Conservation (phyloP, 2,329 filamentous ascomycete species). For the Microsporum ferrugineum region DNA sequence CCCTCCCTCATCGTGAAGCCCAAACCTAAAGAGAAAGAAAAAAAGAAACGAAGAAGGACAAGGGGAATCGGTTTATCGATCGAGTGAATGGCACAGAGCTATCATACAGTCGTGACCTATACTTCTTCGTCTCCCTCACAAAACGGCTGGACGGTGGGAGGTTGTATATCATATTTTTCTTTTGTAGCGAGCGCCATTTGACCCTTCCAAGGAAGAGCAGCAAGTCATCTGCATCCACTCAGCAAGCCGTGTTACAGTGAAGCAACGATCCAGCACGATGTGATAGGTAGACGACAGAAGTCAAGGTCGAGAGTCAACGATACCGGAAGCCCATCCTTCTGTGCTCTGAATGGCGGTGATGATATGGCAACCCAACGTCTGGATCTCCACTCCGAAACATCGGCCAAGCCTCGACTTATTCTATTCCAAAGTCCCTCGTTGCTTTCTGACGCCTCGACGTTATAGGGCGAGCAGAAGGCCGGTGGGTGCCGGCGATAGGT, state of each 20-base stretch:
- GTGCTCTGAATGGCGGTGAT: background rate
- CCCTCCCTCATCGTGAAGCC: background rate
- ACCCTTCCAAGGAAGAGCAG: background rate
- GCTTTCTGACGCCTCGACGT: background rate
- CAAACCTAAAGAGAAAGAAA: background rate
- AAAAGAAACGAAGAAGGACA: background rate
- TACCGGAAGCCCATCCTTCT: background rate
- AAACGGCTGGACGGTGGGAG: background rate
- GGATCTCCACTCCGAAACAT: background rate
- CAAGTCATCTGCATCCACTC: slow-evolving; percentile 1
- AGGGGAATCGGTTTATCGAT: background rate
- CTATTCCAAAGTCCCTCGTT: background rate
- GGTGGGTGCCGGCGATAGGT: background rate
- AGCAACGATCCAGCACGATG: background rate
- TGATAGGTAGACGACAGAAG: background rate
- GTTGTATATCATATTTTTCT: background rate
- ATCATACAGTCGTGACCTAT: background rate
- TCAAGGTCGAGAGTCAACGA: background rate
- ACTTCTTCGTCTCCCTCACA: background rate
- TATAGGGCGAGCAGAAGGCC: background rate
- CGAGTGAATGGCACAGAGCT: background rate
- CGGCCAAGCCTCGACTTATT: background rate
- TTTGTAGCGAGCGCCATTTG: background rate
- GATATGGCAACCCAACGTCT: background rate
- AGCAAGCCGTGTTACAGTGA: slow-evolving; percentile 1